Evolutionary conservation across 352 stramenopile species (phyloP), one percentile per base, ranked within the genome.

Genomic region (Pythium sukuiense): DNA sequence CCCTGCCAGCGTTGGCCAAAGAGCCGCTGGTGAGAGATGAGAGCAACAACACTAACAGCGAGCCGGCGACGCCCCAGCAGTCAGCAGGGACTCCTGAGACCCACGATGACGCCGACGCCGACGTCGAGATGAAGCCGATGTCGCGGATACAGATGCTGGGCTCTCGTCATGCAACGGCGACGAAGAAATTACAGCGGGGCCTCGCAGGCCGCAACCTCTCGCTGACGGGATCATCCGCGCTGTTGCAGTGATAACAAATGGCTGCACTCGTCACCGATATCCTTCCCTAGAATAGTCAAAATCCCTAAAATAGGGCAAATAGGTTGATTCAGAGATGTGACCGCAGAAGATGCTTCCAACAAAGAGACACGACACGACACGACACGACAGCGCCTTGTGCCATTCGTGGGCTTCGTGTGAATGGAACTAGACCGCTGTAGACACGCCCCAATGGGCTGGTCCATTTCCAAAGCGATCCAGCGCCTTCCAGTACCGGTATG

Each of bases 1-100:
- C 26, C 14, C 75, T 89, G 16, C 48, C 63, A 30, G 59, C 75
- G 11, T 56, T 91, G 4, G 64, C 61, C 2, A 91, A 87, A 59
- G 83, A 90, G 20, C 11, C 52, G 16, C 76, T 93, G 5, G 62
- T 87, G 8, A 71, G 81, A 0, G 73, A 89, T 32, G 80, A 85
- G n/a, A 68, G 20, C 26, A 45, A 41, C 26, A 45, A 41, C 24
- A 30, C 55, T 1, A 37, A 7, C 4, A 48, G 24, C 33, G 20
- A 35, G 24, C 16, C 35, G 8, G 35, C 30, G 24, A 37, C 39
- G 26, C n/a, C 30, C 3, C 53, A 39, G 24, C 12, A 33, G 14
- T 12, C 64, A 3, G 13, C 37, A 9, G 41, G 39, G 7, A 37
- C 20, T 3, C 20, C 48, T n/a, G 14, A 30, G 29, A n/a, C 35